Percentiles rank a stretch among this genome's conserved stretches.
These are phyloP conservation scores for Penicillium dipodomyicola DNA, from an alignment of 495 filamentous ascomycete species.

Conservation along the genomic window DNA sequence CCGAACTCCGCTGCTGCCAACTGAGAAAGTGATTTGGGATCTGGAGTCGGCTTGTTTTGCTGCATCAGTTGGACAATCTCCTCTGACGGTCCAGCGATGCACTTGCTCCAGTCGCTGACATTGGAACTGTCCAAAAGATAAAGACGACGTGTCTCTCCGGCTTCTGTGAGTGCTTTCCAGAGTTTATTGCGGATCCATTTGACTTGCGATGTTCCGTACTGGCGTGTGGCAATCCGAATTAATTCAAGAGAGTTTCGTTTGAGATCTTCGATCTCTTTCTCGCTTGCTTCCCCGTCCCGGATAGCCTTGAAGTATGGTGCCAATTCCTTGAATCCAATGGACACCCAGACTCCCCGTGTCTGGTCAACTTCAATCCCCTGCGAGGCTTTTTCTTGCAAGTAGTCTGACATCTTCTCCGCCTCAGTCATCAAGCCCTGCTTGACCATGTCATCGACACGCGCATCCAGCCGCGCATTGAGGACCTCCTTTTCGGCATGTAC, in stretches of 20 bases:
- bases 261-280: constrained; percentile 43
- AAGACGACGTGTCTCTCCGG: constrained; percentile 50
- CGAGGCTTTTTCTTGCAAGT: constrained; percentile 44
- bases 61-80: constrained; percentile 62
- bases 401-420: constrained; percentile 59
- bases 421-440: constrained; percentile 67
- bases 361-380: constrained; percentile 60
- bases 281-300: constrained; percentile 28
- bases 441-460: constrained; percentile 81
- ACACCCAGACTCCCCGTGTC: constrained; percentile 86
- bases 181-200: constrained; percentile 86
- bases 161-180: constrained; percentile 57
- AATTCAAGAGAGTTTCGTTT: constrained; percentile 48
- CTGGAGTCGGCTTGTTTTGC: constrained; percentile 50
- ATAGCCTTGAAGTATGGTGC: constrained; percentile 62
- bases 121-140: constrained; percentile 77
- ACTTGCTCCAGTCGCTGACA: constrained; percentile 50
- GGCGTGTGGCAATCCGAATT: constrained; percentile 76
- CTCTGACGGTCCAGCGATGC: constrained; percentile 63
- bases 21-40: constrained; percentile 60
- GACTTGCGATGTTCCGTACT: constrained; percentile 80
- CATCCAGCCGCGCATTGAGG: constrained; percentile 67
- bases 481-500: constrained; percentile 67
- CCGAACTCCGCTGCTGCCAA: constrained; percentile 54
- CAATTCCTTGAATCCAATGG: constrained; percentile 94